phyloP scores from a whole-genome alignment of 2,329 filamentous ascomycete species.

The Fusarium longipes region DNA sequence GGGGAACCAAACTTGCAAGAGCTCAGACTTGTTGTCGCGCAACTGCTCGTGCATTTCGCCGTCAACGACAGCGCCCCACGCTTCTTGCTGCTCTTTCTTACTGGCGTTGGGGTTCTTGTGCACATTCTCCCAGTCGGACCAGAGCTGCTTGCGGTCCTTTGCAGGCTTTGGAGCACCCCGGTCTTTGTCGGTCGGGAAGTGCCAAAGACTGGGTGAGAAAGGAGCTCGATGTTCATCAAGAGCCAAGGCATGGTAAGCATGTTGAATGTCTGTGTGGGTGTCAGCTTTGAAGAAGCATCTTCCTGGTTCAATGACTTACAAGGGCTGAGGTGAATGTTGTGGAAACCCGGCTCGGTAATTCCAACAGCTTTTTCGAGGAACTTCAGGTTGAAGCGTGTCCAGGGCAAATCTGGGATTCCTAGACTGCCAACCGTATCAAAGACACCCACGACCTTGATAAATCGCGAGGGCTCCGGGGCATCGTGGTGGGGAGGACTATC shows the following conservation, averaged over 20 bases:
- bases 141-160: conserved; percentile 26
- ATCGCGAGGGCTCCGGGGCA: conserved; percentile 37
- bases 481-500: conserved; percentile 38
- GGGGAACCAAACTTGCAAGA: conserved; percentile 46
- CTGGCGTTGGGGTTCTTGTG: conserved; percentile 15
- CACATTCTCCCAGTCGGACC: conserved; percentile 19
- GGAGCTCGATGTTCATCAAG: conserved; percentile 61
- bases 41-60: conserved; percentile 36
- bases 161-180: conserved; percentile 4
- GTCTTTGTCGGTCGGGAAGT: conserved; percentile 30
- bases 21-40: conserved; percentile 24
- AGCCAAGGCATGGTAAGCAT: conserved; percentile 67
- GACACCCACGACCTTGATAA: conserved; percentile 41
- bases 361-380: conserved; percentile 37
- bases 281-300: conserved; percentile 7
- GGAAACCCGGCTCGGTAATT: conserved; percentile 38
- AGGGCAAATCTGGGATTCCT: conserved; percentile 42
- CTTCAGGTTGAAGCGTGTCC: conserved; percentile 39
- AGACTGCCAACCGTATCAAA: conserved; percentile 45
- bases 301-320: conserved; percentile 29
- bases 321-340: conserved; percentile 43
- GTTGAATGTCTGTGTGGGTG: conserved; percentile 53
- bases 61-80: conserved; percentile 35
- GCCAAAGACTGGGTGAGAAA: conserved; percentile 49
- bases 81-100: conserved; percentile 18